Evolutionary conservation across 345 rosid genomes (phyloP).

Genomic region (Eucalyptus brandiana): DNA sequence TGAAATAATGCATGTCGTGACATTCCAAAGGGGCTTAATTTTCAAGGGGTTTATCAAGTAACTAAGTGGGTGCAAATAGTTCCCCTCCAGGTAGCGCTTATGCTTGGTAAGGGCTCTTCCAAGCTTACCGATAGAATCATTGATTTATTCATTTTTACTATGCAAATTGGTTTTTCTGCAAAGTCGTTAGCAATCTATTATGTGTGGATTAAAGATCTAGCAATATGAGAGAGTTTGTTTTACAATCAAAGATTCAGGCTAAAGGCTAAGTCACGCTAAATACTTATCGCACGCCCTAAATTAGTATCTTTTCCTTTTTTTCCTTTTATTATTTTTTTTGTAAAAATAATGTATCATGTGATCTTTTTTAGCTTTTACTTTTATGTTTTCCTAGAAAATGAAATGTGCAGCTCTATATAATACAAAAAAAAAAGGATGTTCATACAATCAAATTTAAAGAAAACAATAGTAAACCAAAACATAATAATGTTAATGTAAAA

Average conservation of each 20-base stretch:
- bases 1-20: no score
- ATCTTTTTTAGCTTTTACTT: no score
- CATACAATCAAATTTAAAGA: background rate
- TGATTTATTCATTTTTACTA: no score
- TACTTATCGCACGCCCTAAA: no score
- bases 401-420: background rate
- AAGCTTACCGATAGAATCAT: no score
- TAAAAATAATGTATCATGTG: no score
- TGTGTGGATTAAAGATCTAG: background rate
- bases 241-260: no score
- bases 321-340: no score
- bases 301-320: no score
- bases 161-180: background rate
- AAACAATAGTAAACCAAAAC: background rate
- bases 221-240: no score
- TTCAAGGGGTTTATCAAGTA: background rate
- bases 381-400: background rate
- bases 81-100: background rate
- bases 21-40: background rate
- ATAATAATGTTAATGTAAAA: background rate
- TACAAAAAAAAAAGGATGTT: background rate
- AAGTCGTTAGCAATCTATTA: background rate
- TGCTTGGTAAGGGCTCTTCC: no score
- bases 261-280: no score
- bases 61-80: background rate